Evolutionary conservation across 805 yeast genomes (phyloP).

Genomic region (Metschnikowia kofuensis): DNA sequence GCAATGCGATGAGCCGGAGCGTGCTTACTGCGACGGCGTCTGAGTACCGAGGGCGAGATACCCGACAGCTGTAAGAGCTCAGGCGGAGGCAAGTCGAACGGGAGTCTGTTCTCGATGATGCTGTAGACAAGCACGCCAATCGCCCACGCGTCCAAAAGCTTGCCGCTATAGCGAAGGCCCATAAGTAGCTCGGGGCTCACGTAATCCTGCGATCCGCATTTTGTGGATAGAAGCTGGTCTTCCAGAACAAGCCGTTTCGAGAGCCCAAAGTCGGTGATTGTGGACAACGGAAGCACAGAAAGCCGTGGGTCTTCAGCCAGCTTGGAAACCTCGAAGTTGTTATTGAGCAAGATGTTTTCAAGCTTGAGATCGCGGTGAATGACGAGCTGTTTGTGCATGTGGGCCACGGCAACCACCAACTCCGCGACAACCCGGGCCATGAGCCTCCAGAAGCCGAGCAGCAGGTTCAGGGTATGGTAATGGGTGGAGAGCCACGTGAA

Average conservation of each 20-base stretch:
- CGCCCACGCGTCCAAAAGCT: slow-evolving; percentile 92
- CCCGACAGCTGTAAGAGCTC: slow-evolving; percentile 30
- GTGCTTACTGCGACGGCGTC: slow-evolving; percentile 43
- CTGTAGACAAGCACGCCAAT: slow-evolving; percentile 88
- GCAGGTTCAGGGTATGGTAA: slow-evolving; percentile 10
- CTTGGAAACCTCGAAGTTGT: slow-evolving; percentile 15
- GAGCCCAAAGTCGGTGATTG: slow-evolving; percentile 85
- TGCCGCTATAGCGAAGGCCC: slow-evolving; percentile 91
- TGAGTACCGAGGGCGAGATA: slow-evolving; percentile 39
- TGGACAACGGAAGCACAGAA: slow-evolving; percentile 40
- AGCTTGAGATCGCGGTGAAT: slow-evolving; percentile 92
- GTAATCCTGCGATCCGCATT: slow-evolving; percentile 97
- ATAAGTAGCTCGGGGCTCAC: slow-evolving; percentile 91
- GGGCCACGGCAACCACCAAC: slow-evolving; percentile 60
- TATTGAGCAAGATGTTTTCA: slow-evolving; percentile 68
- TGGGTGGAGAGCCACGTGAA: slow-evolving; percentile 53
- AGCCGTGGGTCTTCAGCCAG: slow-evolving; percentile 1
- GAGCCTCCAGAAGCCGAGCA: slow-evolving; percentile 41
- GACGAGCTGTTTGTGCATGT: slow-evolving; percentile 63
- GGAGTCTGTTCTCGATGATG: slow-evolving; percentile 79
- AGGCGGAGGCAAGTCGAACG: slow-evolving; percentile 83
- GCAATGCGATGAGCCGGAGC: slow-evolving; percentile 87
- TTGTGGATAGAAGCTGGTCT: slow-evolving; percentile 67
- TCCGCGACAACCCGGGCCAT: slow-evolving; percentile 69
- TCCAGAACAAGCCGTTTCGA: slow-evolving; percentile 64